Evolutionary conservation across 495 filamentous ascomycete species (phyloP).

Genomic region (Massariosphaeria phaeospora): DNA sequence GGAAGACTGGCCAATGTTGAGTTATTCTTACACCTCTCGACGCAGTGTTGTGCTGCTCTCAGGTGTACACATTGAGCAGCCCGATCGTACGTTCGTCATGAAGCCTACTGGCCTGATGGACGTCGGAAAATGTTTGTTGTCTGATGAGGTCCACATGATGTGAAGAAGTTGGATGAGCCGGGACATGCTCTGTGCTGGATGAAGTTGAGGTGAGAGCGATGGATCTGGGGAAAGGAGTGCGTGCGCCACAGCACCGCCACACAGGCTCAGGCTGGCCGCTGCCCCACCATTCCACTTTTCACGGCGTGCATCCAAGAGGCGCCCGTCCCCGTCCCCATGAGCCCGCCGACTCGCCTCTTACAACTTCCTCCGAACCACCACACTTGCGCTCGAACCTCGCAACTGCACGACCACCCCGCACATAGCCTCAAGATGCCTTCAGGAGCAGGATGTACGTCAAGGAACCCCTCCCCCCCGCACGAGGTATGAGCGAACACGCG

Average conservation of each 20-base stretch:
- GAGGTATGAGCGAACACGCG: background rate
- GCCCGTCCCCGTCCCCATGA: background rate
- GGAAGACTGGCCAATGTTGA: no score
- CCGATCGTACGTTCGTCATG: no score
- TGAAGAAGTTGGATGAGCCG: no score
- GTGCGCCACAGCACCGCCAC: slow-evolving; percentile 13
- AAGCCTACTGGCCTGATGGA: no score
- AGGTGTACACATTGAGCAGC: no score
- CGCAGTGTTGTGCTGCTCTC: no score
- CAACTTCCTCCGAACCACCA: background rate
- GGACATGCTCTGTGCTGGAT: no score
- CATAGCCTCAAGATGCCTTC: slow-evolving; percentile 32
- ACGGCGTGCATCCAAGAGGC: background rate
- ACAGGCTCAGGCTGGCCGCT: no score
- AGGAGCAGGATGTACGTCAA: slow-evolving; percentile 31
- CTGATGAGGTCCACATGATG: no score
- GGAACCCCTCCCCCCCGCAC: background rate
- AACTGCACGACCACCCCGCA: background rate
- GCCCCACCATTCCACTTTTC: slow-evolving; percentile 17
- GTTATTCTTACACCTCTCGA: no score
- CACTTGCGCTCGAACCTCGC: background rate
- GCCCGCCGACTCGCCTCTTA: background rate
- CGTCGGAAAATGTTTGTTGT: no score
- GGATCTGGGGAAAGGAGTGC: background rate
- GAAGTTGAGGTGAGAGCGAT: background rate